Conservation (phyloP, 768 basidiomycete species). For the Gymnopilus junonius region DNA sequence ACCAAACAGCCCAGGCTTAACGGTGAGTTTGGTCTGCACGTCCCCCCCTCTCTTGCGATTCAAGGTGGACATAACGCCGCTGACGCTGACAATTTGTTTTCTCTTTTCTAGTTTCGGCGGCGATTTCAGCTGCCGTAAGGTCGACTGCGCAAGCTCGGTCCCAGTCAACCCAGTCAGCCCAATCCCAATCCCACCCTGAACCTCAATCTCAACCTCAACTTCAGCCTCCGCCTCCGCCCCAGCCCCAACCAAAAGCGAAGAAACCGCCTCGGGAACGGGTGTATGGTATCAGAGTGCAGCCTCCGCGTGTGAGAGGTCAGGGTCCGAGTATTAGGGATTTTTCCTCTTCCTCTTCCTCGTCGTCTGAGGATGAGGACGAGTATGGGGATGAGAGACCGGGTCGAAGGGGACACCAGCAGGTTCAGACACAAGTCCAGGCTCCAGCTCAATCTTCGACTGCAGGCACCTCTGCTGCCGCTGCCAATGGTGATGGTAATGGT, state of each 20-base stretch:
- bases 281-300: neutral
- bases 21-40: neutral
- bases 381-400: no score
- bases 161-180: neutral
- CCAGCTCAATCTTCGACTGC: no score
- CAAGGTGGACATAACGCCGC: no score
- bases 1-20: neutral
- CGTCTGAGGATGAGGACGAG: neutral
- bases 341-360: neutral
- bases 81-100: no score
- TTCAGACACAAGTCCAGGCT: no score
- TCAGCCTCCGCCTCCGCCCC: neutral
- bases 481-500: no score
- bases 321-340: neutral
- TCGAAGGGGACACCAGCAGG: no score
- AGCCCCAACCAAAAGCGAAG: neutral
- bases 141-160: no score
- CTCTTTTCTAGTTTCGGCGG: neutral
- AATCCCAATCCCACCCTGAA: neutral
- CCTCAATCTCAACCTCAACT: neutral
- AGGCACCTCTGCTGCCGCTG: no score
- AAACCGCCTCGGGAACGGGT: neutral
- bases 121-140: neutral
- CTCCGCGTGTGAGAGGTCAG: neutral
- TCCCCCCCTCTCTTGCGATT: no score